Conservation (phyloP, 2,329 filamentous ascomycete species). For the Didymella glomerata region DNA sequence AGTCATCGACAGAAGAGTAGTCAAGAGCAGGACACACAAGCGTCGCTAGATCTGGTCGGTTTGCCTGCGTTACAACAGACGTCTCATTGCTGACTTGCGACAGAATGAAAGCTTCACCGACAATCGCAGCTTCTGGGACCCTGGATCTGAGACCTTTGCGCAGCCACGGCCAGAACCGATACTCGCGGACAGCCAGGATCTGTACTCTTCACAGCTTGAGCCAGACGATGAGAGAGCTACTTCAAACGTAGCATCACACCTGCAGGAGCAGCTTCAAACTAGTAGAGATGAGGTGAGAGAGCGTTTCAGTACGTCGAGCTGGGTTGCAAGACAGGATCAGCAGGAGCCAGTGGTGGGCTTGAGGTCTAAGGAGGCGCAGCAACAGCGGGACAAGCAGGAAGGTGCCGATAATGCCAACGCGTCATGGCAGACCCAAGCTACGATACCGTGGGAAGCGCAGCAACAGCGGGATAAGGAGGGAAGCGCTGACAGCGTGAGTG, state of each 20-base stretch:
- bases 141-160: constrained; percentile 6
- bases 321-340: neutral
- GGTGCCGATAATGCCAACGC: neutral
- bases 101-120: constrained; percentile 2
- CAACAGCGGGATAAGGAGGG: neutral
- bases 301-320: neutral
- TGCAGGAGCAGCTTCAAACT: neutral
- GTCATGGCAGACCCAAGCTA: constrained; percentile 13
- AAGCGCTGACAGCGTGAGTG: neutral
- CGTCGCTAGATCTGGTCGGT: neutral
- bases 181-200: constrained; percentile 6
- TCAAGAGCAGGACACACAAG: neutral
- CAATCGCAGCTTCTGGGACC: constrained; percentile 2
- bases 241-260: neutral
- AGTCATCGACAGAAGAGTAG: constrained; percentile 5
- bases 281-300: neutral
- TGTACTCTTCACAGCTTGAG: constrained; percentile 6
- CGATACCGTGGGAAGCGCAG: neutral
- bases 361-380: neutral
- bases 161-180: constrained; percentile 15
- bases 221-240: neutral
- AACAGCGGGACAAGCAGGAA: neutral
- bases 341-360: neutral
- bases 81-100: neutral
- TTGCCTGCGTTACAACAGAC: neutral